Evolutionary conservation across 1,139 yeast species (phyloP).

Genomic region (Candida neerlandica): DNA sequence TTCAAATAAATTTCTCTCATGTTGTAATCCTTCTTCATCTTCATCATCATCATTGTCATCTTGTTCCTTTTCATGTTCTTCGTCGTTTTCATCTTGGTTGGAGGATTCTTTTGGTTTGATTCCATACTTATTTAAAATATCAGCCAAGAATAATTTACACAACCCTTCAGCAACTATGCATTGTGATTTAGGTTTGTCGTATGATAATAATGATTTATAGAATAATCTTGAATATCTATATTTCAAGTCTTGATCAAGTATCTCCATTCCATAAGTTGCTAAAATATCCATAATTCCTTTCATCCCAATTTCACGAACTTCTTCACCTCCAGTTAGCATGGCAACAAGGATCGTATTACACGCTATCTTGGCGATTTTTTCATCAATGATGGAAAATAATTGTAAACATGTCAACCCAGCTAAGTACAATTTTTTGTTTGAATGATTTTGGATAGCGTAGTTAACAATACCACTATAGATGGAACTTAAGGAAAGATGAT

Average conservation of each 20-base stretch:
- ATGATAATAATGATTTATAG: constrained; percentile 62
- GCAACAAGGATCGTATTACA: constrained; percentile 61
- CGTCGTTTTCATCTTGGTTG: background rate
- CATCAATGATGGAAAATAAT: constrained; percentile 73
- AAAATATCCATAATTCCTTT: constrained; percentile 77
- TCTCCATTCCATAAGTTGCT: constrained; percentile 71
- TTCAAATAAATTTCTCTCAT: constrained; percentile 56
- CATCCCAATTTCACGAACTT: constrained; percentile 61
- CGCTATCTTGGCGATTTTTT: constrained; percentile 67
- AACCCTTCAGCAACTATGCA: constrained; percentile 85
- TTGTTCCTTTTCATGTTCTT: constrained; percentile 12
- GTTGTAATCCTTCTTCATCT: constrained; percentile 27
- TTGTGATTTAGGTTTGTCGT: constrained; percentile 66
- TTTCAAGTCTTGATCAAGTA: constrained; percentile 63
- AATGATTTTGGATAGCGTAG: constrained; percentile 74
- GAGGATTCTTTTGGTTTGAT: constrained; percentile 12
- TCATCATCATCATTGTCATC: constrained; percentile 17
- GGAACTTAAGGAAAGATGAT: constrained; percentile 70
- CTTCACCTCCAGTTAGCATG: constrained; percentile 65
- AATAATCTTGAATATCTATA: constrained; percentile 70
- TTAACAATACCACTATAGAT: constrained; percentile 75
- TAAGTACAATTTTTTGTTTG: constrained; percentile 57
- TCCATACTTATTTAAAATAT: constrained; percentile 46
- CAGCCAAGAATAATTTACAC: constrained; percentile 80
- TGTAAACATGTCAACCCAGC: constrained; percentile 80